These are phyloP conservation scores for Fusarium nodosum DNA, from an alignment of 2,329 filamentous ascomycete genomes.

Conservation along the genomic window DNA sequence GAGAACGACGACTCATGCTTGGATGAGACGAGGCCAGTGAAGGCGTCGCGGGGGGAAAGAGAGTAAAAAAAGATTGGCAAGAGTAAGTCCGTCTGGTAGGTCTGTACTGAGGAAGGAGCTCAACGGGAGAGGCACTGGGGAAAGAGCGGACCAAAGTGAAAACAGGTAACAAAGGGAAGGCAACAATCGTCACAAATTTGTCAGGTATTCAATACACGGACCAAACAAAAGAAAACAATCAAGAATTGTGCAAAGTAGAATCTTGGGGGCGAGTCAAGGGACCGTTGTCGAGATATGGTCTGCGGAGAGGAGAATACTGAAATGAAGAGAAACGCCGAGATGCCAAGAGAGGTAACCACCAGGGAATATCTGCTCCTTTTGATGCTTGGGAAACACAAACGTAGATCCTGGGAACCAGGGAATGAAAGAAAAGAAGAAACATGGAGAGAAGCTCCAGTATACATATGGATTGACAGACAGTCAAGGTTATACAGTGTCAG, in stretches of 20 bases:
- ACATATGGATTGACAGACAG: slow-evolving; percentile 2
- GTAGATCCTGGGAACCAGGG: slow-evolving; percentile 5
- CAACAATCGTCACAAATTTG: slow-evolving; percentile 5
- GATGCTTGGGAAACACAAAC: slow-evolving; percentile 20
- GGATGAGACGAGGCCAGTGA: not conserved
- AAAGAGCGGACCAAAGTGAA: slow-evolving; percentile 22
- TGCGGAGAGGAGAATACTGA: slow-evolving; percentile 8
- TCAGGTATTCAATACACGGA: not conserved
- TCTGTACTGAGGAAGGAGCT: slow-evolving; percentile 21
- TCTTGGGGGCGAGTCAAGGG: not conserved
- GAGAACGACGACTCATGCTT: slow-evolving; percentile 58
- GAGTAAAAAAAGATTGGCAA: not conserved
- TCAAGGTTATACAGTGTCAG: slow-evolving; percentile 37
- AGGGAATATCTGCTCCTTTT: slow-evolving; percentile 38
- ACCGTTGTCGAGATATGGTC: slow-evolving; percentile 18
- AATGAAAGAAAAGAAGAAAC: slow-evolving; percentile 4
- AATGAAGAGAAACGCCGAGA: slow-evolving; percentile 29
- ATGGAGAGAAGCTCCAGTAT: slow-evolving; percentile 9
- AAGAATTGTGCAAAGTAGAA: not conserved
- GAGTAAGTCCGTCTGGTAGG: not conserved
- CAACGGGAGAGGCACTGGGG: not conserved
- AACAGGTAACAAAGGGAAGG: slow-evolving; percentile 31
- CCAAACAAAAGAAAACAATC: slow-evolving; percentile 14
- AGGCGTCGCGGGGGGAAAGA: not conserved
- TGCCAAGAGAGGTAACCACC: slow-evolving; percentile 44